phyloP scores from a whole-genome alignment of 139 green algal species.

The Trebouxia sp. region DNA sequence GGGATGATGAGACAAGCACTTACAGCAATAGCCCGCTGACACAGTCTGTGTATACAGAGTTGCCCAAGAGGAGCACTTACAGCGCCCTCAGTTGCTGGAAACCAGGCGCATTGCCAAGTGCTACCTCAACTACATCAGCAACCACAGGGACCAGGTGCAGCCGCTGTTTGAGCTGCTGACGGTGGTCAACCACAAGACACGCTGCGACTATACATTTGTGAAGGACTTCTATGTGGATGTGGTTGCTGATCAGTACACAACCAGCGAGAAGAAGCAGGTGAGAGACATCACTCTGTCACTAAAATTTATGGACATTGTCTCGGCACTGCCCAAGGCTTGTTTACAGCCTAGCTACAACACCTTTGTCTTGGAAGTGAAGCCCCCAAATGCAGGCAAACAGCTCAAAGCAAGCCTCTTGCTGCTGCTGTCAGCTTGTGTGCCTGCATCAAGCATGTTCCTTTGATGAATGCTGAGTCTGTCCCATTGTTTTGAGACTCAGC shows the following conservation, averaged over 20 bases:
- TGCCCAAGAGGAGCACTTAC: conserved; percentile 46
- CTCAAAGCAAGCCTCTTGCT: too few relatives aligned
- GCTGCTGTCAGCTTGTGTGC: too few relatives aligned
- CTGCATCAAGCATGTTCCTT: too few relatives aligned
- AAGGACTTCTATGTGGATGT: conserved; percentile 62
- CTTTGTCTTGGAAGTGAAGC: too few relatives aligned
- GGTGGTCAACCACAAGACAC: conserved; percentile 55
- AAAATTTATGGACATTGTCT: background rate
- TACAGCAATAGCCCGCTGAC: background rate
- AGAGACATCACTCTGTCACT: background rate
- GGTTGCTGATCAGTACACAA: conserved; percentile 58
- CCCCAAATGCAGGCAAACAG: too few relatives aligned
- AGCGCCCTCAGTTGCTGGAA: conserved; percentile 66
- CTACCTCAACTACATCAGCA: conserved; percentile 74
- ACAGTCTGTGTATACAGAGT: conserved; percentile 29
- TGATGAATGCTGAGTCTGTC: too few relatives aligned
- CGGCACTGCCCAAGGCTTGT: too few relatives aligned
- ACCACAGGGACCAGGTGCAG: conserved; percentile 62
- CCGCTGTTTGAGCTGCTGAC: conserved; percentile 86
- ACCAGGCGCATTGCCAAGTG: conserved; percentile 81
- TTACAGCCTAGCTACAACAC: too few relatives aligned
- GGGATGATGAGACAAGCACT: background rate
- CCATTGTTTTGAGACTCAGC: too few relatives aligned
- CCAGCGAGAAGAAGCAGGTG: conserved; percentile 52
- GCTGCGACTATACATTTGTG: conserved; percentile 86